These are phyloP conservation scores for Microcyclosporella mali DNA, from an alignment of 2,329 filamentous ascomycete genomes.

Conservation along the genomic window DNA sequence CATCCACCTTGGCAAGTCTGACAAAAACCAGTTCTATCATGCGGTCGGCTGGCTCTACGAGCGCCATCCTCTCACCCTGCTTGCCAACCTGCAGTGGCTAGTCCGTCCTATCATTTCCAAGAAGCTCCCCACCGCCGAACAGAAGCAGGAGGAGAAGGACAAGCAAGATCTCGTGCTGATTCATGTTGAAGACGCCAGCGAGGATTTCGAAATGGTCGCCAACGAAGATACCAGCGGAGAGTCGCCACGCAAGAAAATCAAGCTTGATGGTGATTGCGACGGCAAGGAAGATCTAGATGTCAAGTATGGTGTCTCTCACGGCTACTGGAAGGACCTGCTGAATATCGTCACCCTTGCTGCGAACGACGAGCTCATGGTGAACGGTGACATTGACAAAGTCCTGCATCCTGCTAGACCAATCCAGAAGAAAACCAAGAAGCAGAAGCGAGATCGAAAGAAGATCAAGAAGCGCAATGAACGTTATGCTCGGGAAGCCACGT, in stretches of 20 bases:
- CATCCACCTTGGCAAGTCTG: conserved; percentile 56
- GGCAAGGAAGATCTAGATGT: conserved; percentile 22
- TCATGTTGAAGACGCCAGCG: conserved; percentile 34
- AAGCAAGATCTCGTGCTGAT: conserved; percentile 27
- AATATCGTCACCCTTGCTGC: conserved; percentile 51
- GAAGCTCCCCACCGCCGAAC: conserved; percentile 37
- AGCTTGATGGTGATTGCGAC: conserved; percentile 12
- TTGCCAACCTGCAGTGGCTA: conserved; percentile 51
- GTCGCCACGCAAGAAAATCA: conserved; percentile 17
- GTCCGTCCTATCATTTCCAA: conserved; percentile 52
- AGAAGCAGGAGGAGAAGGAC: conserved; percentile 26
- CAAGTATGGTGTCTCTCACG: conserved; percentile 45
- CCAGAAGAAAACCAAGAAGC: conserved; percentile 6
- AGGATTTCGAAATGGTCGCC: conserved; percentile 23
- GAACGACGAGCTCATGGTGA: conserved; percentile 42
- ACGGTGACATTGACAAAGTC: conserved; percentile 33
- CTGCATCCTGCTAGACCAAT: conserved; percentile 20
- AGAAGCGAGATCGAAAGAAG: conserved; percentile 19
- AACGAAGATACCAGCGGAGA: conserved; percentile 3
- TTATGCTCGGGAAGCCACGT: too few relatives aligned
- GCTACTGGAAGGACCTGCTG: conserved; percentile 58
- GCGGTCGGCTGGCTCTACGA: conserved; percentile 49
- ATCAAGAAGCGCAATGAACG: background rate
- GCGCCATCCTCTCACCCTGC: conserved; percentile 50
- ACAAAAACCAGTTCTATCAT: conserved; percentile 40